Evolutionary conservation across 2,329 filamentous ascomycete genomes (phyloP).

Genomic region (Botrytis fragariae): DNA sequence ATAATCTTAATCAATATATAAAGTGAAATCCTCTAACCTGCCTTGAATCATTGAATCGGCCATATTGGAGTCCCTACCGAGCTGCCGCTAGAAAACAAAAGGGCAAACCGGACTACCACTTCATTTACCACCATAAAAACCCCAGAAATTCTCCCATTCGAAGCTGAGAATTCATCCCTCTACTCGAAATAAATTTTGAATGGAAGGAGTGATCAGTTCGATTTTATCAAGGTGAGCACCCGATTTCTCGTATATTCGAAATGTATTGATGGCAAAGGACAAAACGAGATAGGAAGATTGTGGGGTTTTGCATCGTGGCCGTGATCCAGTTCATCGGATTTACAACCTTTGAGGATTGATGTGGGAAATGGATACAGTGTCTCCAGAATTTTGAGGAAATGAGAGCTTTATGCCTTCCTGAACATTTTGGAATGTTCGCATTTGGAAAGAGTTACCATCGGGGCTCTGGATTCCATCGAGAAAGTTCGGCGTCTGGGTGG

Average conservation of each 20-base stretch:
- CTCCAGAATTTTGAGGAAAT: not conserved
- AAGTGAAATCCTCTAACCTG: not conserved
- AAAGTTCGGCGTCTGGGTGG: accelerated
- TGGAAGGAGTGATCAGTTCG: not conserved
- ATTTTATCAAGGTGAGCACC: not conserved
- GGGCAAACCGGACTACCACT: not conserved
- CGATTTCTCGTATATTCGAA: not conserved
- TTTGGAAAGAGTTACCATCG: not conserved
- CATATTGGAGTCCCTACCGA: not conserved
- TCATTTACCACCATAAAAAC: not conserved
- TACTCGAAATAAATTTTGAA: not conserved
- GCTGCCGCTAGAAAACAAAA: not conserved
- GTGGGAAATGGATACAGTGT: not conserved
- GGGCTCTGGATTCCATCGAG: not conserved
- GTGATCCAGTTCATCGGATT: not conserved
- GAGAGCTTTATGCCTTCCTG: not conserved
- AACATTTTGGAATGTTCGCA: not conserved
- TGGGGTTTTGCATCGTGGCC: not conserved
- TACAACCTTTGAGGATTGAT: not conserved
- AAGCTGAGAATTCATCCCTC: not conserved
- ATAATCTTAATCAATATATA: not conserved
- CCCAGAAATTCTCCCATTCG: not conserved
- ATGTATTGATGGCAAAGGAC: not conserved
- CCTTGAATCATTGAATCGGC: not conserved
- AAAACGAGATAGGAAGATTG: not conserved